phyloP scores from a whole-genome alignment of 441 rosid species.

The Sinapis alba region DNA sequence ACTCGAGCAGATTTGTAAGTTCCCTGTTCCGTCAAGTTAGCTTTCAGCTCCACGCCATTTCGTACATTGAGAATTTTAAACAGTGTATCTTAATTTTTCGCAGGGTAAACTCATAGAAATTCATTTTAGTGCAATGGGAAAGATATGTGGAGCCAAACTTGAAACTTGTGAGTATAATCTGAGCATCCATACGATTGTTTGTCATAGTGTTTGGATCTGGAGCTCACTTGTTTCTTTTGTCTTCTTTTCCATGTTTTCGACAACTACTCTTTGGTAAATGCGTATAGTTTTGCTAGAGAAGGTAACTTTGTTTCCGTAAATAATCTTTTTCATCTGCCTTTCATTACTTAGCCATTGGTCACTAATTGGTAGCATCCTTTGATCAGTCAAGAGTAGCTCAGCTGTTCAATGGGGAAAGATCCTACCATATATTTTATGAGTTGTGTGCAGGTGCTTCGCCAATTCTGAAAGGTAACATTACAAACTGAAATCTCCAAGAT shows the following conservation, averaged over 20 bases:
- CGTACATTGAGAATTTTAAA: slow-evolving; percentile 7
- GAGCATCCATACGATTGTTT: slow-evolving; percentile 25
- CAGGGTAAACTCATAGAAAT: slow-evolving; percentile 89
- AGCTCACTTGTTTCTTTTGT: slow-evolving; percentile 47
- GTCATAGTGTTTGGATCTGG: slow-evolving; percentile 1
- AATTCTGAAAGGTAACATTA: slow-evolving; percentile 72
- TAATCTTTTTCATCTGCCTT: slow-evolving; percentile 29
- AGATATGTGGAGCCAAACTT: slow-evolving; percentile 85
- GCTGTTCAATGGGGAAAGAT: slow-evolving; percentile 84
- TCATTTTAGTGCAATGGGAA: slow-evolving; percentile 79
- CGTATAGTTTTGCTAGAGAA: slow-evolving; percentile 83
- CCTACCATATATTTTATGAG: slow-evolving; percentile 92
- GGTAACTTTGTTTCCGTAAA: slow-evolving; percentile 51
- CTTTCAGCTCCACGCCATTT: slow-evolving; percentile 16
- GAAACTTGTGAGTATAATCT: slow-evolving; percentile 75
- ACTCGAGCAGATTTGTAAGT: slow-evolving; percentile 97
- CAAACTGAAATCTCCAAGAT: not conserved
- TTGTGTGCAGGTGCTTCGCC: slow-evolving; percentile 96
- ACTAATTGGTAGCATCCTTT: slow-evolving; percentile 42
- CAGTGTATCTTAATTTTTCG: slow-evolving; percentile 1
- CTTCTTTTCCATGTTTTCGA: slow-evolving; percentile 36
- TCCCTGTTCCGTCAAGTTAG: slow-evolving; percentile 9
- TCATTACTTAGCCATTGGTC: slow-evolving; percentile 23
- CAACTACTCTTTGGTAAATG: slow-evolving; percentile 25
- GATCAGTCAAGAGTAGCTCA: slow-evolving; percentile 97